Base-by-base conservation (phyloP, 2,329 filamentous ascomycete species). In the Aureobasidium sp. region DNA sequence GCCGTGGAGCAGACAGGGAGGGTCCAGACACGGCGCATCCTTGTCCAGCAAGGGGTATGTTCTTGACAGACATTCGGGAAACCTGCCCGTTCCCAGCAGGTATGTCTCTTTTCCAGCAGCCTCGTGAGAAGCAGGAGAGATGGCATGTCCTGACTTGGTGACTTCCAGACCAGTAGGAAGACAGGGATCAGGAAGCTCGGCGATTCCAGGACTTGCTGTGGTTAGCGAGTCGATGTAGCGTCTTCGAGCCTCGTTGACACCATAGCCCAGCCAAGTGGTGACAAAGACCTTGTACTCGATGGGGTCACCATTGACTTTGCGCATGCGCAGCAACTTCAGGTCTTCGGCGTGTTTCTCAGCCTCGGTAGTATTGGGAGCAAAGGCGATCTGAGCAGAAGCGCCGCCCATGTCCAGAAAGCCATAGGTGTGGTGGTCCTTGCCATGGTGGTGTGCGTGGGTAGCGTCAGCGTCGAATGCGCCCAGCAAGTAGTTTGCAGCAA, bases 351-450 rank as follows among this genome's bases (percentile, higher is more conserved):
- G 95, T 70, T 91, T 94, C 69, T 86, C 83, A 1, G 91, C 87
- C 73, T 99, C 94, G 1, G 94, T 97, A 4, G 83, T 77, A 74
- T 99, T 99, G 1, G 94, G 94, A 1, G 92, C 93, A 74, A 99
- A 99, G 0, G 95, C 94, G 70, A 99, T 97, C 76, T 99, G 94
- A 17, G 94, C 93, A 0, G 93, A 97, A 29, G 94, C 94, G 57
- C 94, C 94, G 54, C 94, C 94, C 95, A 99, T 99, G 72, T 99
- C 94, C 64, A 99, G 78, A 70, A 99, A 99, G 0, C 94, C 94
- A 73, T 97, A 99, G 0, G 94, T 99, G 70, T 92, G 89, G 72
- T 97, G 94, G 29, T 83, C 85, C 66, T 96, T 91, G 58, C 91
- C 91, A 72, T 96, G 91, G 59, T 84, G 78, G 69, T 96, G 90